Evolutionary conservation across 352 stramenopile species (phyloP).

Genomic region (Globisporangium apiculatum): DNA sequence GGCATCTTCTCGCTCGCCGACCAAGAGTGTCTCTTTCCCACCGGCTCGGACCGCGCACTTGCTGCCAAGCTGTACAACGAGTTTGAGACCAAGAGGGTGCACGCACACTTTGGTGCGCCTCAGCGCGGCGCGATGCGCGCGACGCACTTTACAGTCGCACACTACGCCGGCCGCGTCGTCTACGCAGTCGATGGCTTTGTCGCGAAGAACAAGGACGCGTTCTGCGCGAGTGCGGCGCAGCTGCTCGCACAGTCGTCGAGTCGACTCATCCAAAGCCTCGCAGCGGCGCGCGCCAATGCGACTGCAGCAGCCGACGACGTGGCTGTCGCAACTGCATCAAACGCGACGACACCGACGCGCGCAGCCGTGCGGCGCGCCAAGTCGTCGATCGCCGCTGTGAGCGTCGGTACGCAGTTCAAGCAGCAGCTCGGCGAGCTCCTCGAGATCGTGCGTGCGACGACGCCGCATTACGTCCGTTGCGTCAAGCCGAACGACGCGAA

Average conservation of each 20-base stretch:
- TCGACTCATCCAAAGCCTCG: slow-evolving; percentile 57
- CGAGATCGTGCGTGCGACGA: slow-evolving; percentile 89
- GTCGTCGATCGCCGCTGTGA: slow-evolving; percentile 60
- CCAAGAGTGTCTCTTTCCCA: slow-evolving; percentile 76
- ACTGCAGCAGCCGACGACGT: background rate
- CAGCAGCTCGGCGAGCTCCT: slow-evolving; percentile 93
- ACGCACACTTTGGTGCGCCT: slow-evolving; percentile 49
- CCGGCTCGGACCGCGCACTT: slow-evolving; percentile 63
- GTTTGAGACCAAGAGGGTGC: slow-evolving; percentile 50
- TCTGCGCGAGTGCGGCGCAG: slow-evolving; percentile 59
- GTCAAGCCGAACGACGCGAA: slow-evolving; percentile 97
- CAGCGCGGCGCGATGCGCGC: slow-evolving; percentile 32
- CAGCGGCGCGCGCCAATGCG: slow-evolving; percentile 4
- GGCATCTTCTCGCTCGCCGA: slow-evolving; percentile 81
- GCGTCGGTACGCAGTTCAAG: slow-evolving; percentile 90
- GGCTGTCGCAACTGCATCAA: background rate
- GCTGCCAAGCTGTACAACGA: slow-evolving; percentile 73
- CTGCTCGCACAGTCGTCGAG: slow-evolving; percentile 50
- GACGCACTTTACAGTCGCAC: slow-evolving; percentile 75
- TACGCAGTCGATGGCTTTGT: slow-evolving; percentile 81
- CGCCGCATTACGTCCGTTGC: slow-evolving; percentile 98
- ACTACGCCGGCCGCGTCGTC: slow-evolving; percentile 80
- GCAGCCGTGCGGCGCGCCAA: slow-evolving; percentile 27
- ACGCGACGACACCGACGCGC: slow-evolving; percentile 8
- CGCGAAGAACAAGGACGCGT: slow-evolving; percentile 89